Evolutionary conservation across 306 rosid species (phyloP).

Genomic region (Pyrus betulifolia): DNA sequence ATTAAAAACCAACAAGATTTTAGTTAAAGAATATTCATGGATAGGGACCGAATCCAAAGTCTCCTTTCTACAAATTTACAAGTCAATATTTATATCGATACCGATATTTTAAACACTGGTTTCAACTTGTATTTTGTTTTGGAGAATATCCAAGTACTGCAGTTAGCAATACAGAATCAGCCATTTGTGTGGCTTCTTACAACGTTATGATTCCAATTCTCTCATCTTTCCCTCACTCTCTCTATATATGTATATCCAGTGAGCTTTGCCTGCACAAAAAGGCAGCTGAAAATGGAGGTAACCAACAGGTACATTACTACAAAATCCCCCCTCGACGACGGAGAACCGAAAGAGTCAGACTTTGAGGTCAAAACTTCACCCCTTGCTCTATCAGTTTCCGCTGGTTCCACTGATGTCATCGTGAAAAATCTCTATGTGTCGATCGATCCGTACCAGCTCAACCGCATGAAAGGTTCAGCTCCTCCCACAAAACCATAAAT

Average conservation of each 20-base stretch:
- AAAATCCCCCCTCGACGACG: constrained; percentile 32
- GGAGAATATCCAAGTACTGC: too few relatives aligned
- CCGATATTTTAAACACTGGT: too few relatives aligned
- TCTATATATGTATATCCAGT: not conserved
- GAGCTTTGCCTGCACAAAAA: not conserved
- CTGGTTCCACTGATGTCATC: constrained; percentile 39
- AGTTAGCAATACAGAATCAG: too few relatives aligned
- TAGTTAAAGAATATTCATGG: too few relatives aligned
- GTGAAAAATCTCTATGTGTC: constrained; percentile 56
- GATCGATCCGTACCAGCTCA: constrained; percentile 56
- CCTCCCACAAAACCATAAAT: constrained; percentile 29
- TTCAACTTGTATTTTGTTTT: too few relatives aligned
- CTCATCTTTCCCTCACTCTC: too few relatives aligned
- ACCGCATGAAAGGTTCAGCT: constrained; percentile 48
- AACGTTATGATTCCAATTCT: too few relatives aligned
- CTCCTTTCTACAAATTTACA: too few relatives aligned
- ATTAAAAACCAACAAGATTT: too few relatives aligned
- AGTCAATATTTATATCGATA: too few relatives aligned
- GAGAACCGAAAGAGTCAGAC: constrained; percentile 37
- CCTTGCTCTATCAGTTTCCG: constrained; percentile 15
- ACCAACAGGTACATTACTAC: constrained; percentile 36
- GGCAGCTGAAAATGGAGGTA: constrained; percentile 38
- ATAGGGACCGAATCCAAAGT: too few relatives aligned
- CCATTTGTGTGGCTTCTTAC: too few relatives aligned
- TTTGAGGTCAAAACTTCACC: constrained; percentile 40